phyloP scores from a whole-genome alignment of 2,329 filamentous ascomycete genomes.

The Colletotrichum sp. region DNA sequence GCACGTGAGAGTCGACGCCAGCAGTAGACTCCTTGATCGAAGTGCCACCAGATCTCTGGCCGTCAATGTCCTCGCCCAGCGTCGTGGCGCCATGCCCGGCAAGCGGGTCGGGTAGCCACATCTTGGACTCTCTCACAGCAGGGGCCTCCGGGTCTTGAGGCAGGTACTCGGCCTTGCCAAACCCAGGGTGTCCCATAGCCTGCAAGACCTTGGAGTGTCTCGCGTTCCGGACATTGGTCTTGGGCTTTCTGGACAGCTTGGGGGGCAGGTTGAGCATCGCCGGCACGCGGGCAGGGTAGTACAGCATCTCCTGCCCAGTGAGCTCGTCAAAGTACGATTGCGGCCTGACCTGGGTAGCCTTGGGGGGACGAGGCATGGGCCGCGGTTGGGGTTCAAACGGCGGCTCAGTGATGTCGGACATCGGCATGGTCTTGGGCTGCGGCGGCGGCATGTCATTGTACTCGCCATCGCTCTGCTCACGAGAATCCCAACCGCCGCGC shows the following conservation, averaged over 20 bases:
- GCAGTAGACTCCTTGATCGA: background rate
- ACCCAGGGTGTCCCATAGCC: constrained; percentile 47
- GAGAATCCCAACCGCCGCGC: constrained; percentile 21
- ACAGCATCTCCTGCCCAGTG: constrained; percentile 83
- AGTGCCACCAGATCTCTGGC: background rate
- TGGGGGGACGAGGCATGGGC: constrained; percentile 26
- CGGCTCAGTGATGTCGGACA: constrained; percentile 24
- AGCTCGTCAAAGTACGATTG: constrained; percentile 67
- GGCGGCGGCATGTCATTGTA: background rate
- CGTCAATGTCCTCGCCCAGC: background rate
- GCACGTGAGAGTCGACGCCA: background rate
- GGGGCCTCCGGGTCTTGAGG: constrained; percentile 31
- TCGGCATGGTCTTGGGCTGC: constrained; percentile 23
- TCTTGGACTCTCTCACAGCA: constrained; percentile 35
- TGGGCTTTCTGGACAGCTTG: constrained; percentile 77
- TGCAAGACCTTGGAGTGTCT: constrained; percentile 77
- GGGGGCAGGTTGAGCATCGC: constrained; percentile 92
- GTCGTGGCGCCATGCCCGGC: constrained; percentile 25
- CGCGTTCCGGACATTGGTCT: constrained; percentile 67
- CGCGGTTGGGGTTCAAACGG: constrained; percentile 19
- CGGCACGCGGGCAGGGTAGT: constrained; percentile 93
- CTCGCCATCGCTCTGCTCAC: background rate
- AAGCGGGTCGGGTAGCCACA: constrained; percentile 54
- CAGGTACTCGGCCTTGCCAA: constrained; percentile 26
- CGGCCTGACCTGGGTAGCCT: constrained; percentile 41